Evolutionary conservation across 2,329 filamentous ascomycete species (phyloP), one percentile per base, ranked within the genome.

Genomic region (Teratosphaeria pseudoeucalypti): DNA sequence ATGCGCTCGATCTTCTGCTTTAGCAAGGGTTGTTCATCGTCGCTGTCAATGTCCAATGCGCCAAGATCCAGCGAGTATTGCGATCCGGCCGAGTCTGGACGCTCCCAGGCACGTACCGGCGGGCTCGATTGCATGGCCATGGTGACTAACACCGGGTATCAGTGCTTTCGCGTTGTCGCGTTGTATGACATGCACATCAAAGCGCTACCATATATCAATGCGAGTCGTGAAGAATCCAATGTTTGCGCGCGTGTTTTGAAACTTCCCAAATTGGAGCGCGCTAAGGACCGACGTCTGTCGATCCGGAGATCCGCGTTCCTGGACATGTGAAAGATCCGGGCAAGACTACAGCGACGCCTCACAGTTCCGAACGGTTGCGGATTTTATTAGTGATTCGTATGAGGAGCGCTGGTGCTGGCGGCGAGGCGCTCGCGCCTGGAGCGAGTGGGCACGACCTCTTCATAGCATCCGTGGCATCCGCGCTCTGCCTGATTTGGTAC

Each of bases 21-120:
- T 1, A 65, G 62, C 10, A 68, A 58, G 5, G 61, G 58, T 6
- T 56, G 58, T 29, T 68, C 66, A 32, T 57, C 56, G 58, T 62
- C 58, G 60, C 54, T 52, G 37, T 70, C 69, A 16, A 65, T 49
- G 34, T 66, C 67, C 55, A 74, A 58, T 7, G 71, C 72, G 34
- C 62, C 67, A 16, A 73, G 64, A 57, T 74, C 68, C 16, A 74
- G 62, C 27, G 68, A 68, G 61, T 73, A 73, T 34, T 71, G 64
- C 12, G 68, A 68, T 3, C 66, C 60, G 27, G 62, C 55, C 23
- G 63, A 65, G 11, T 60, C 58, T 57, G 64, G 67, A 47, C 57
- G 56, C 26, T 64, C 55, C 63, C 64, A 66, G 19, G 65, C 68
- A 58, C 65, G 66, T 43, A 62, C 58, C 47, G 68, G 66, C 19